phyloP scores from a whole-genome alignment of 768 basidiomycete species.

The Phlebiopsis flavidoalba region DNA sequence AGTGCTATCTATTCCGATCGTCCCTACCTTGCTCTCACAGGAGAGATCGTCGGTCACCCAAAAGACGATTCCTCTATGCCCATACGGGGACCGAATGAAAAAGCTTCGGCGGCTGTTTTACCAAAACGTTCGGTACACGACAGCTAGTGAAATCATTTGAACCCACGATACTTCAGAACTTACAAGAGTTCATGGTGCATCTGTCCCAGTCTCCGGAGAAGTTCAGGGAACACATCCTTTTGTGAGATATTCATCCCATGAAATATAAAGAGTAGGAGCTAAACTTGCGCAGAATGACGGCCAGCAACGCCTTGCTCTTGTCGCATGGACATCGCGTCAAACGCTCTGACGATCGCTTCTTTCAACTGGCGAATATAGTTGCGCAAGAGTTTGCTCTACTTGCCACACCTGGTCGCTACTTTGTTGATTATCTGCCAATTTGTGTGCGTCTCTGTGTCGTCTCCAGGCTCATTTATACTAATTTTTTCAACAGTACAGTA shows the following conservation, averaged over 20 bases:
- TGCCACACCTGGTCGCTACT: slow-evolving; percentile 29
- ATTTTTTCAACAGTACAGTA: background rate
- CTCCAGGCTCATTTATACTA: background rate
- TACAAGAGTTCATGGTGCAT: slow-evolving; percentile 25
- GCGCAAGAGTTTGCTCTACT: slow-evolving; percentile 18
- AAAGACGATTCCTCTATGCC: slow-evolving; percentile 15
- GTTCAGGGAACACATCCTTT: slow-evolving; percentile 23
- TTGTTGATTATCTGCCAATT: slow-evolving; percentile 27
- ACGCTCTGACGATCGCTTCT: slow-evolving; percentile 10
- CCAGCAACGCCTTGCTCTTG: slow-evolving; percentile 12
- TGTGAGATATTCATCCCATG: slow-evolving; percentile 20
- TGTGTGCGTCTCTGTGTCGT: slow-evolving; percentile 18
- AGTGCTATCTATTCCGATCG: slow-evolving; percentile 22
- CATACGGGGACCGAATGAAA: slow-evolving; percentile 21
- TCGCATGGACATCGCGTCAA: slow-evolving; percentile 13
- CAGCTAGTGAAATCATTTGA: slow-evolving; percentile 21
- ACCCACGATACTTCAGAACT: slow-evolving; percentile 26
- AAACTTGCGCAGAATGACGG: slow-evolving; percentile 3
- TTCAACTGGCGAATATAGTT: slow-evolving; percentile 17
- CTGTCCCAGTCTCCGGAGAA: slow-evolving; percentile 22
- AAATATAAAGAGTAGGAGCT: background rate
- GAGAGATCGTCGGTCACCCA: slow-evolving; percentile 18
- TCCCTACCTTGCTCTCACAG: slow-evolving; percentile 14
- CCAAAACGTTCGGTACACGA: slow-evolving; percentile 18
- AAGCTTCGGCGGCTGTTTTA: slow-evolving; percentile 20